A percentile compares a stretch with the other conserved stretches of the same genome.
phyloP scores from a whole-genome alignment of 1,284 basidiomycete species.

The Puccinia polysora region DNA sequence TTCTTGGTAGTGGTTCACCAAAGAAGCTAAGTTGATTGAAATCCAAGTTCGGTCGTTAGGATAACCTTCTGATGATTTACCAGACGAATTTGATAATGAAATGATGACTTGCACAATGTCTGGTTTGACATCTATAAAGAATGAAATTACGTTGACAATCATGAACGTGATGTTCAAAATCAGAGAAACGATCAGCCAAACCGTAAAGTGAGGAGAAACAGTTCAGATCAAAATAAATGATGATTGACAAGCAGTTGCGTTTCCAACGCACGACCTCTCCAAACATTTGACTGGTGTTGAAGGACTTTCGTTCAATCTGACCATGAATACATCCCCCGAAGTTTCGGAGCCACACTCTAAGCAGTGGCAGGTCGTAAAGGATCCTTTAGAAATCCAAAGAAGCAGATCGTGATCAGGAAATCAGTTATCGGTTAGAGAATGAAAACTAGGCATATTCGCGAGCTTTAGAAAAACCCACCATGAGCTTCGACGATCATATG shows the following conservation, averaged over 20 bases:
- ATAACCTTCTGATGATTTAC: no score
- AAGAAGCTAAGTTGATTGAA: slow-evolving; percentile 24
- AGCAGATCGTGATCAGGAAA: not conserved
- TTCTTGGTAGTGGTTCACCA: slow-evolving; percentile 50
- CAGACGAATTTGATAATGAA: not conserved
- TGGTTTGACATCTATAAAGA: slow-evolving; percentile 50
- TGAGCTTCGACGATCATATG: slow-evolving; percentile 85
- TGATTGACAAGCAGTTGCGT: slow-evolving; percentile 18
- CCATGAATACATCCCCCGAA: slow-evolving; percentile 63
- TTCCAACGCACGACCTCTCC: slow-evolving; percentile 4
- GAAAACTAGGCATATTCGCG: not conserved
- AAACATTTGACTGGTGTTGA: slow-evolving; percentile 8
- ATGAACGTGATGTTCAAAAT: no score
- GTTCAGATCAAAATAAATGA: not conserved
- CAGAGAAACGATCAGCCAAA: no score
- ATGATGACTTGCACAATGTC: slow-evolving; percentile 50
- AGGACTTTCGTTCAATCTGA: not conserved
- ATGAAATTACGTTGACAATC: not conserved
- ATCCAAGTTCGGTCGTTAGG: no score
- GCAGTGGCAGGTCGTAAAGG: slow-evolving; percentile 62
- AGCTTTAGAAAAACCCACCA: slow-evolving; percentile 79
- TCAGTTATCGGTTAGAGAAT: not conserved
- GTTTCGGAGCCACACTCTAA: slow-evolving; percentile 63
- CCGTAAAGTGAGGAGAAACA: no score
- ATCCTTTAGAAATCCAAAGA: slow-evolving; percentile 44